Percentiles rank a stretch among this genome's conserved stretches.
Evolutionary conservation across 1,284 basidiomycete genomes (phyloP).

Genomic region (Ustilago nuda): DNA sequence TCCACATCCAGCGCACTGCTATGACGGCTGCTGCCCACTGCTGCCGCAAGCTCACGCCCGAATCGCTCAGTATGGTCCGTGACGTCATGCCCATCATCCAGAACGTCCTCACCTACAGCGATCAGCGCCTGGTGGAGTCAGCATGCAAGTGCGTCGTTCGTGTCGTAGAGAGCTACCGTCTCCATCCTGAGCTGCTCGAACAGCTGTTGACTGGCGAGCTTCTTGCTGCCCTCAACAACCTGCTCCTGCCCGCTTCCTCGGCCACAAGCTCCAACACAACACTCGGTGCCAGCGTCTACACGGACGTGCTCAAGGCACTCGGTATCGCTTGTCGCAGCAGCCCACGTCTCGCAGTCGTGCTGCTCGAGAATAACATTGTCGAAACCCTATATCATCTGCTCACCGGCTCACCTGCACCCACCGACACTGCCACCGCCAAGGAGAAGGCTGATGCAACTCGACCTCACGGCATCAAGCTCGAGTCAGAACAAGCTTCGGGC

Average conservation of each 20-base stretch:
- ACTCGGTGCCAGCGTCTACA: conserved; percentile 55
- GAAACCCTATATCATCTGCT: conserved; percentile 66
- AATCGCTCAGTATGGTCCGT: conserved; percentile 48
- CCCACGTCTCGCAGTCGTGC: conserved; percentile 55
- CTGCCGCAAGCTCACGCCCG: conserved; percentile 61
- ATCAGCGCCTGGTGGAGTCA: conserved; percentile 66
- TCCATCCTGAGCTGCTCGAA: conserved; percentile 59
- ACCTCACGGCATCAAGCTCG: conserved; percentile 39
- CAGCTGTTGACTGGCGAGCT: conserved; percentile 54
- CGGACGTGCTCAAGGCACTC: conserved; percentile 64
- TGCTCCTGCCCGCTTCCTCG: conserved; percentile 55
- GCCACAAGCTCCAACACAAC: conserved; percentile 49
- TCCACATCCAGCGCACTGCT: conserved; percentile 68
- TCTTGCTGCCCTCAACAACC: conserved; percentile 56
- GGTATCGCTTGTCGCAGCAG: conserved; percentile 58
- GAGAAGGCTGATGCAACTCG: conserved; percentile 21
- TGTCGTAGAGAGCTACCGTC: conserved; percentile 58
- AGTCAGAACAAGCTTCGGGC: conserved; percentile 37
- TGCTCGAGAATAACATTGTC: conserved; percentile 65
- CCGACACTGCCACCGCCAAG: conserved; percentile 16
- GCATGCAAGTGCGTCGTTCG: conserved; percentile 65
- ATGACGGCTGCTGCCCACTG: conserved; percentile 66
- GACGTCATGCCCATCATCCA: conserved; percentile 65
- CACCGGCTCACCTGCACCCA: conserved; percentile 63
- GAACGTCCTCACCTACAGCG: conserved; percentile 63